Evolutionary conservation across 1,284 basidiomycete genomes (phyloP).

Genomic region (Marasmius fiardii): DNA sequence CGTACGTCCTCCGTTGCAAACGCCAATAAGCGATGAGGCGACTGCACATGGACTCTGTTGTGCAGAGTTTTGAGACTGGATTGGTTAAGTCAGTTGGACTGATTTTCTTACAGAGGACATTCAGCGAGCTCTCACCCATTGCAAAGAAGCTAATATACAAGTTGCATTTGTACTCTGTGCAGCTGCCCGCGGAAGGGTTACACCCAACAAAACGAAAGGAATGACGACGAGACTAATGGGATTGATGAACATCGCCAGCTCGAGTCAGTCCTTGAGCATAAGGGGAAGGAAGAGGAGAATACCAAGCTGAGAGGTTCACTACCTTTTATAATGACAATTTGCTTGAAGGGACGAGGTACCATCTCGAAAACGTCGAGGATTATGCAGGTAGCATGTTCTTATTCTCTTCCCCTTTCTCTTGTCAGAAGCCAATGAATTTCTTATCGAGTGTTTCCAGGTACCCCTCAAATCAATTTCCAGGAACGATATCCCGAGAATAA

Average conservation of each 20-base stretch:
- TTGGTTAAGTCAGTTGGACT: background rate
- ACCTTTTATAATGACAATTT: background rate
- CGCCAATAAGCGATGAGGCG: constrained; percentile 35
- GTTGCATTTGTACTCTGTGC: constrained; percentile 32
- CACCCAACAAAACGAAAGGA: background rate
- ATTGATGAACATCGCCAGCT: background rate
- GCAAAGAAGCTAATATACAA: constrained; percentile 30
- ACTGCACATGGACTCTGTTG: constrained; percentile 43
- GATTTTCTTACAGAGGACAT: no score
- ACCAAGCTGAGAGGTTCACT: background rate
- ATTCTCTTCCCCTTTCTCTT: background rate
- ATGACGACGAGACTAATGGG: background rate
- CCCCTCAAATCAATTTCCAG: no score
- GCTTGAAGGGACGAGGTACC: background rate
- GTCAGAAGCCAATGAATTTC: background rate
- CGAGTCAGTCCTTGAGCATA: background rate
- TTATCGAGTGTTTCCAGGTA: no score
- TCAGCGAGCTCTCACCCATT: constrained; percentile 23
- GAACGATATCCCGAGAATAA: no score
- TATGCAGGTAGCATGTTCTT: background rate
- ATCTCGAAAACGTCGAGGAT: background rate
- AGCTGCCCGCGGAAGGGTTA: background rate
- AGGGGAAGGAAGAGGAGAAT: background rate
- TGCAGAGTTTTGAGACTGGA: constrained; percentile 36
- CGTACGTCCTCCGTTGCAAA: constrained; percentile 34